Base-by-base conservation (phyloP, 2,329 filamentous ascomycete genomes). In the Scedosporium aurantiacum region DNA sequence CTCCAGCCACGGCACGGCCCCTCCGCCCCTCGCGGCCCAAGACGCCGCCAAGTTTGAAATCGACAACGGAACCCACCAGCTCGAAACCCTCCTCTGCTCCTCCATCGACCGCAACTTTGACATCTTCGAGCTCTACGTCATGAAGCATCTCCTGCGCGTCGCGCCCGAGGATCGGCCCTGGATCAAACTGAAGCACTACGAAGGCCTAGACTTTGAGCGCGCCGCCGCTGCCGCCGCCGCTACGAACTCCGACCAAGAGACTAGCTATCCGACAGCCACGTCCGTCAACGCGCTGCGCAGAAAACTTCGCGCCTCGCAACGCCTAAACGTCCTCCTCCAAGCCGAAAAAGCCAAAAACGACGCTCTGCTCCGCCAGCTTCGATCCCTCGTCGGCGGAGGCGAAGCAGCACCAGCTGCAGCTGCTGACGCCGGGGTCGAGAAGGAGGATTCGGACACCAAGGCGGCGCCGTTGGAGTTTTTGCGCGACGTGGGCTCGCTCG, bases 51-150 rank as follows among this genome's bases (percentile, higher is more conserved):
- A 75, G 70, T 74, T 71, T 56, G 92, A 99, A 74, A 90, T 99
- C 65, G 91, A 96, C 70, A 87, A 91, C 70, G 94, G 94, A 63
- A 84, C 90, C 14, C 89, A 93, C 74, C 87, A 91, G 76, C 79
- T 94, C 50, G 90, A 94, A 73, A 94, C 90, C 16, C 79, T 94
- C 7, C 80, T 93, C 28, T 90, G 90, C 73, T 83, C 88, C 54
- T 88, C 86, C 68, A 90, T 93, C 65, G 90, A 94, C 74, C 89
- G 87, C 73, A 89, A 90, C 66, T 93, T 93, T 70, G 90, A 94
- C 76, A 86, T 88, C 65, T 88, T 93, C 68, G 90, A 94, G 77
- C 89, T 99, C 62, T 97, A 93, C 76, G 87, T 91, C 59, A 80
- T 99, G 78, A 81, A 91, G 66, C 97, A 97, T 70, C 89, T 92